Conservation (phyloP, 306 rosid species). For the Oxytropis ochrocephala region DNA sequence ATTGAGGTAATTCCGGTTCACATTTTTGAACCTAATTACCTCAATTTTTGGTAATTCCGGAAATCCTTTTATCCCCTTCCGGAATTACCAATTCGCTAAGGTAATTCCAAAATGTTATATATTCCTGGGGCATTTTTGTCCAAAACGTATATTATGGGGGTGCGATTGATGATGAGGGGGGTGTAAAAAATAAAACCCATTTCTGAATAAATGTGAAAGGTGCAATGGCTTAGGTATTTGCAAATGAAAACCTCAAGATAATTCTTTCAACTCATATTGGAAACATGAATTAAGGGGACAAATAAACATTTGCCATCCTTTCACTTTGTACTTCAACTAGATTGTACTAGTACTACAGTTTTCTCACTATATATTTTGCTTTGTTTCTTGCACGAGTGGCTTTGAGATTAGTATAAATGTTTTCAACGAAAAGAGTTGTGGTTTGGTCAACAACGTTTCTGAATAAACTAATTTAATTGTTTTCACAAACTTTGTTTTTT, state of each 20-base stretch:
- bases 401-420: background rate
- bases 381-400: slow-evolving; percentile 29
- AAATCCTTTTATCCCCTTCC: too few species aligned
- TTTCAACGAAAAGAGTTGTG: background rate
- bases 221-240: background rate
- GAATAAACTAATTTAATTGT: too few species aligned
- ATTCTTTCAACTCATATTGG: slow-evolving; percentile 1
- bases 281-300: background rate
- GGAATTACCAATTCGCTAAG: too few species aligned
- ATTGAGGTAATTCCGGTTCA: too few species aligned
- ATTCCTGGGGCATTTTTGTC: too few species aligned
- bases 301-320: background rate
- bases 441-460: background rate
- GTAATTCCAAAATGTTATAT: too few species aligned
- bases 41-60: too few species aligned
- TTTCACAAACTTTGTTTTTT: too few species aligned
- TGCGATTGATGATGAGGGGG: too few species aligned
- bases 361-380: background rate
- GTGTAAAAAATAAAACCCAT: too few species aligned
- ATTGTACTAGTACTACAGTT: background rate
- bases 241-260: slow-evolving; percentile 20
- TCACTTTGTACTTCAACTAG: background rate
- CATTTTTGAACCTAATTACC: too few species aligned
- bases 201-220: slow-evolving; percentile 2
- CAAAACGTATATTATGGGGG: too few species aligned